Percentiles rank a stretch among this genome's conserved stretches.
Conservation (phyloP, 371 early-diverging fungal species). For the Syncephalastrum sp. region DNA sequence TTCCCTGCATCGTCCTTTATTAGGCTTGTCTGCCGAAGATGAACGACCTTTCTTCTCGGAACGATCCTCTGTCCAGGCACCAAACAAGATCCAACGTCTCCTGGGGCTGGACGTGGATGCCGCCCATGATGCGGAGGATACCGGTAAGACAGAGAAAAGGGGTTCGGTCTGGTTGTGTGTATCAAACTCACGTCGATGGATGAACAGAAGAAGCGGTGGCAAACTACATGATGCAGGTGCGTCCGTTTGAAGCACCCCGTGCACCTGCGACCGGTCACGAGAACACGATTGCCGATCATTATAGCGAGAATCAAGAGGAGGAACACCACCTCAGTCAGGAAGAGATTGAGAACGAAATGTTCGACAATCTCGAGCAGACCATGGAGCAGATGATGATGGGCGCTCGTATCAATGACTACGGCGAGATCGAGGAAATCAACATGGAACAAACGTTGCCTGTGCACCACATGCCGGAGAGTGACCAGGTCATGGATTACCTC, state of each 20-base stretch:
- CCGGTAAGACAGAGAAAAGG: constrained; percentile 7
- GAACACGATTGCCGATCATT: neutral
- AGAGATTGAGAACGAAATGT: too few relatives aligned
- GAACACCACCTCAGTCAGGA: neutral
- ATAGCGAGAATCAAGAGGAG: neutral
- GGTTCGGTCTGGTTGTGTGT: constrained; percentile 8
- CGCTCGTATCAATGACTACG: neutral
- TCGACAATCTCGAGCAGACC: too few relatives aligned
- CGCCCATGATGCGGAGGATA: constrained; percentile 5
- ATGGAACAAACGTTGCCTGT: constrained; percentile 26
- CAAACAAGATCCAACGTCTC: constrained; percentile 12
- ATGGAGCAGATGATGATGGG: neutral
- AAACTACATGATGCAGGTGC: constrained; percentile 29
- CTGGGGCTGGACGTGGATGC: constrained; percentile 4
- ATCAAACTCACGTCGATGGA: neutral
- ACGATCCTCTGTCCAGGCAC: constrained; percentile 1
- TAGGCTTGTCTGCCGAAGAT: constrained; percentile 37
- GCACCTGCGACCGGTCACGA: constrained; percentile 3
- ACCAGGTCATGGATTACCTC: constrained; percentile 40
- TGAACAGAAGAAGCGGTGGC: constrained; percentile 25
- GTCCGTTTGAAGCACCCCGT: constrained; percentile 36
- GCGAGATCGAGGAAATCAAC: constrained; percentile 9
- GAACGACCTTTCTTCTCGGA: constrained; percentile 39
- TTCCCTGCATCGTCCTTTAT: constrained; percentile 46
- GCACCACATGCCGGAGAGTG: constrained; percentile 45